Base-by-base conservation (phyloP, 2,329 filamentous ascomycete species). In the Penicillium palitans region DNA sequence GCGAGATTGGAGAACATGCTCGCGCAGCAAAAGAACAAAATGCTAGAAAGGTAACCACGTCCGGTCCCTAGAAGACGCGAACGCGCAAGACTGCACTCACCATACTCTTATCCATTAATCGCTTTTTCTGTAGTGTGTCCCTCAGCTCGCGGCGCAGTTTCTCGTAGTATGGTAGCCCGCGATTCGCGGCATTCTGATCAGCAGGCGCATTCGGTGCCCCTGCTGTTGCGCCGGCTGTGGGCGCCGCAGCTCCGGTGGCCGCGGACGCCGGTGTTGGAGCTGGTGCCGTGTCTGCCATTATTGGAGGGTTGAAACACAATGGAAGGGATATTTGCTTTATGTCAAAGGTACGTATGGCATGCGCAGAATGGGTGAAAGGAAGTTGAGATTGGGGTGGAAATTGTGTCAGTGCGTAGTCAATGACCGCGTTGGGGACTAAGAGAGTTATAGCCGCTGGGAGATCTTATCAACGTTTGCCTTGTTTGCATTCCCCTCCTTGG, bases 131-230 rank as follows among this genome's bases (percentile, higher is more conserved):
- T 9, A 92, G 76, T 2, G 88, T 85, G 56, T 87, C 84, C 61
- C 87, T 83, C 4, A 91, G 79, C 57, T 89, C 86, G 58, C 83
- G 81, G 59, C 88, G 83, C 48, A 90, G 81, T 69, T 88, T 87
- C 72, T 91, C 89, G 74, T 91, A 91, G 76, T 89, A 91, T 19
- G 87, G 87, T 52, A 81, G 66, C 27, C 79, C 79, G 59, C 79
- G 78, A 61, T 73, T 77, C 7, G 64, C 61, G 15, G 63, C 60
- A 45, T 68, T 66, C 56, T 68, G 68, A 8, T 73, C 68, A 8
- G 66, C 59, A 17, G 65, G 56, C 57, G 63, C 62, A 57, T 67
- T 67, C 44, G 67, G 54, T 31, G 62, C 61, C 58, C 58, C 55
- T 58, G 62, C 59, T 40, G 65, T 61, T 61, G 61, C 59, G 56